phyloP scores from a whole-genome alignment of 768 basidiomycete genomes.

The Tricholoma terreum region DNA sequence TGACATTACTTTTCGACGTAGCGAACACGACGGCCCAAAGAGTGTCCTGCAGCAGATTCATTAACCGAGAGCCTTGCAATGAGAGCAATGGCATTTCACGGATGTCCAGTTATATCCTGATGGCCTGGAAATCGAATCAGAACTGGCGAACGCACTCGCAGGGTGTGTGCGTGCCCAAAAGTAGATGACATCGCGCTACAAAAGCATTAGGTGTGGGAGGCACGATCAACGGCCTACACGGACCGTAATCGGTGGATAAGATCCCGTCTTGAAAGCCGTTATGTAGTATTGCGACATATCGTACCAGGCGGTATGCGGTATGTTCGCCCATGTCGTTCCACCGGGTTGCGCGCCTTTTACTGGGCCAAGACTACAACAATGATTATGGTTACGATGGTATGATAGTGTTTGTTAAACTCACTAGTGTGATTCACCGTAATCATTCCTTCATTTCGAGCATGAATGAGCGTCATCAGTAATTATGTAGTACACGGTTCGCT shows the following conservation, averaged over 20 bases:
- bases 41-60: slow-evolving; percentile 39
- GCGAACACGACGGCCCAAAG: slow-evolving; percentile 68
- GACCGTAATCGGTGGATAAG: slow-evolving; percentile 54
- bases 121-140: slow-evolving; percentile 46
- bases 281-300: slow-evolving; percentile 66
- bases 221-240: slow-evolving; percentile 29
- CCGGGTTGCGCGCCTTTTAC: slow-evolving; percentile 47
- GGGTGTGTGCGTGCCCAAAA: slow-evolving; percentile 69
- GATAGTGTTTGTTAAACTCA: slow-evolving; percentile 17
- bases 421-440: slow-evolving; percentile 78
- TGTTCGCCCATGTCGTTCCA: slow-evolving; percentile 43
- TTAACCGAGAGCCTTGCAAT: not conserved
- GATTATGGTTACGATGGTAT: not conserved
- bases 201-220: not conserved
- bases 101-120: slow-evolving; percentile 49
- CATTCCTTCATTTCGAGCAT: slow-evolving; percentile 45
- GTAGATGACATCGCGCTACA: slow-evolving; percentile 45
- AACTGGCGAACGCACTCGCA: slow-evolving; percentile 39
- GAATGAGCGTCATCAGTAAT: not conserved
- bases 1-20: slow-evolving; percentile 49
- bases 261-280: slow-evolving; percentile 63
- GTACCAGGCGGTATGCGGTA: slow-evolving; percentile 53
- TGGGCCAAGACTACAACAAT: slow-evolving; percentile 46
- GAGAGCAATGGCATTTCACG: slow-evolving; percentile 32
- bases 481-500: slow-evolving; percentile 2